A percentile compares a stretch with the other conserved stretches of the same genome.
phyloP scores from a whole-genome alignment of 2,329 filamentous ascomycete genomes.

The Pleoardoris graminearum region DNA sequence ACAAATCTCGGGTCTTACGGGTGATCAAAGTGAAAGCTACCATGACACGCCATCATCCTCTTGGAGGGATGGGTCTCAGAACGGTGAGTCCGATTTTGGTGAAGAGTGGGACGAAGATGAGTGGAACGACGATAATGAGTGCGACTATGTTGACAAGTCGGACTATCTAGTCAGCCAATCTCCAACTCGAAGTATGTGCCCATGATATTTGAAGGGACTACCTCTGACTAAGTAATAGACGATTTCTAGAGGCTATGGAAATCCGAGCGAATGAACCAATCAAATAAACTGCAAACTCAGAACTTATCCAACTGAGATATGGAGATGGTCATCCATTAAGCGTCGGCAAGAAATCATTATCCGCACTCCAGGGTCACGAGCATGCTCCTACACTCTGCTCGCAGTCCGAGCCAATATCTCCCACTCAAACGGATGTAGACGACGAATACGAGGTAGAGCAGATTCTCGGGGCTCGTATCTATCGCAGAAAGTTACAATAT shows the following conservation, averaged over 20 bases:
- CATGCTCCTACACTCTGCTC: neutral
- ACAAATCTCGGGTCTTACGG: neutral
- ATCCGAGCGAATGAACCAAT: too few relatives aligned
- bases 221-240: too few relatives aligned
- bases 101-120: neutral
- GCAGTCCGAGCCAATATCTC: neutral
- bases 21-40: neutral
- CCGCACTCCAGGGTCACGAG: neutral
- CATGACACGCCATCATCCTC: neutral
- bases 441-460: conserved; percentile 10
- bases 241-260: too few relatives aligned
- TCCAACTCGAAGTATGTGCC: too few relatives aligned
- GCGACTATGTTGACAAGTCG: neutral
- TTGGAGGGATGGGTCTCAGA: too few relatives aligned
- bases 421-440: neutral
- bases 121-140: neutral
- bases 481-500: conserved; percentile 8
- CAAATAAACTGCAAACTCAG: too few relatives aligned
- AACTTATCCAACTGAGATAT: too few relatives aligned
- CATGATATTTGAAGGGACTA: too few relatives aligned
- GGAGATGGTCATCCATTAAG: neutral
- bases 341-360: neutral
- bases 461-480: conserved; percentile 21
- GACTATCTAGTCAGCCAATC: too few relatives aligned
- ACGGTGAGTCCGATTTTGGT: too few relatives aligned